A percentile compares a stretch with the other conserved stretches of the same genome.
Conservation (phyloP, 192 early-diverging fungal genomes). For the Coemansia erecta region DNA sequence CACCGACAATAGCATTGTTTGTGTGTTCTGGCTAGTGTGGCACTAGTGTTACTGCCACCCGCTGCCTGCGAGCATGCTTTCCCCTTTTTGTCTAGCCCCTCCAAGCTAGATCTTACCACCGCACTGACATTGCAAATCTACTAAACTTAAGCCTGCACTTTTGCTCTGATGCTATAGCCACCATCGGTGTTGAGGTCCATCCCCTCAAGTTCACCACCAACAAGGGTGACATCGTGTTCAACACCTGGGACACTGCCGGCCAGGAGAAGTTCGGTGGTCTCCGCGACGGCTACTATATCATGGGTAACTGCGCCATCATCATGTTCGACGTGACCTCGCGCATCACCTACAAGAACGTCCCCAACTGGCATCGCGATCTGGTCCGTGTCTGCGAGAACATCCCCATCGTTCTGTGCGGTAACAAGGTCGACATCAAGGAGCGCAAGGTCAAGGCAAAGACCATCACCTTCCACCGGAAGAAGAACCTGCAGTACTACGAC, state of each 20-base stretch:
- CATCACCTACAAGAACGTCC: conserved; percentile 99
- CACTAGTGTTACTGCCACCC: too few relatives aligned
- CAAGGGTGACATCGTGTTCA: conserved; percentile 95
- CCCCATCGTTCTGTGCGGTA: conserved; percentile 99
- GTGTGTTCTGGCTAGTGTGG: too few relatives aligned
- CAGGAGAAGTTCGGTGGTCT: conserved; percentile 99
- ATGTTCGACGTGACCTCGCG: conserved; percentile 99
- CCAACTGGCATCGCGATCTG: conserved; percentile 99
- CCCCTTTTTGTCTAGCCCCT: too few relatives aligned
- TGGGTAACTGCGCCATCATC: conserved; percentile 99
- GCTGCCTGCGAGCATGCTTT: too few relatives aligned
- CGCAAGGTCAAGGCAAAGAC: conserved; percentile 99
- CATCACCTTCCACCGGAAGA: conserved; percentile 99
- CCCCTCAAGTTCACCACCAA: conserved; percentile 97
- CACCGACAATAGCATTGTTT: too few relatives aligned
- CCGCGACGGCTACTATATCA: conserved; percentile 99
- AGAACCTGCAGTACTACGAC: conserved; percentile 99
- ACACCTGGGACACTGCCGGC: conserved; percentile 99
- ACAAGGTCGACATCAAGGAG: conserved; percentile 99
- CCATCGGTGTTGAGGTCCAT: conserved; percentile 99
- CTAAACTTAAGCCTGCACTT: too few relatives aligned
- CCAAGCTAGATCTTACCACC: too few relatives aligned
- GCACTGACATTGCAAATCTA: too few relatives aligned
- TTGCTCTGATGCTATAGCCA: conserved; percentile 63
- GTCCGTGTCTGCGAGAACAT: conserved; percentile 99